These are phyloP conservation scores for Leucoagaricus sp. DNA, from an alignment of 1,284 basidiomycete genomes.

Conservation along the genomic window DNA sequence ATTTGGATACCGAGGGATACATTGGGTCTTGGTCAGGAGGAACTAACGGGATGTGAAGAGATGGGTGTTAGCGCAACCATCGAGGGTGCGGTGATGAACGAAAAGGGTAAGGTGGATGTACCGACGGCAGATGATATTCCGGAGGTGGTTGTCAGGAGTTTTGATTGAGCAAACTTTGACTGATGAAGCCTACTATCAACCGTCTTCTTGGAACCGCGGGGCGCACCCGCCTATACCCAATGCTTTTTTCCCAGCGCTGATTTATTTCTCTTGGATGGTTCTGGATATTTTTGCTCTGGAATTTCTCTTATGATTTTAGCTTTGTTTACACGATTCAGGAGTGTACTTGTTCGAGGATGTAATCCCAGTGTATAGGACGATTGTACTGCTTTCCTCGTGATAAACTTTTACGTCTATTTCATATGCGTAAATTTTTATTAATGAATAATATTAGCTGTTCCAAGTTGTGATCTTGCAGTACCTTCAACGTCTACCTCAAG, in stretches of 20 bases:
- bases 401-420: no score
- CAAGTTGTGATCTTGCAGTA: no score
- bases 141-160: conserved; percentile 18
- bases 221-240: not conserved
- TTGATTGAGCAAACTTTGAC: not conserved
- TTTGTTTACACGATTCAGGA: not conserved
- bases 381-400: no score
- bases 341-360: not conserved
- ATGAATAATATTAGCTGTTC: no score
- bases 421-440: no score
- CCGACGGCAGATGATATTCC: conserved; percentile 10
- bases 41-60: conserved; percentile 58
- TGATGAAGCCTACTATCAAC: no score
- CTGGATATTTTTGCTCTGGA: not conserved
- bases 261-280: no score
- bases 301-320: not conserved
- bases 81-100: conserved; percentile 63
- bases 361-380: no score
- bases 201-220: not conserved
- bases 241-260: no score
- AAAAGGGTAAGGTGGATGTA: conserved; percentile 66
- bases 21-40: conserved; percentile 65
- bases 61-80: conserved; percentile 60
- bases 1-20: conserved; percentile 83
- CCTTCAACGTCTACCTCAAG: no score